Evolutionary conservation across 306 rosid genomes (phyloP).

Genomic region (Notholithocarpus densiflorus): DNA sequence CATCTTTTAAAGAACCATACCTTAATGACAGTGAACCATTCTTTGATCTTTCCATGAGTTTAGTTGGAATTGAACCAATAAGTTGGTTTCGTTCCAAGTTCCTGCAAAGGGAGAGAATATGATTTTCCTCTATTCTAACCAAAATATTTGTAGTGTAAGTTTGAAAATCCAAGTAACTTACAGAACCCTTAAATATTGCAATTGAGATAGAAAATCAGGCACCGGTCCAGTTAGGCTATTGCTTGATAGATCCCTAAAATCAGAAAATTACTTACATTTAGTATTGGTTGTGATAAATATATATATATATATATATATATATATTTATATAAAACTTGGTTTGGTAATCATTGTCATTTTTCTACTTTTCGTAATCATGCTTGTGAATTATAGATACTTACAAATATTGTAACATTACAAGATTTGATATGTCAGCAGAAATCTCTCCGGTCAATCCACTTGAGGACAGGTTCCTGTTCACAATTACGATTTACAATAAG

Average conservation of each 20-base stretch:
- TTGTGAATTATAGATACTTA: slow-evolving; percentile 22
- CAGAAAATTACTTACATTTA: slow-evolving; percentile 1
- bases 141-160: background rate
- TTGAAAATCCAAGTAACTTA: slow-evolving; percentile 22
- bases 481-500: slow-evolving; percentile 11
- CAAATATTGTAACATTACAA: slow-evolving; percentile 40
- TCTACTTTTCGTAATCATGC: background rate
- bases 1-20: slow-evolving; percentile 19
- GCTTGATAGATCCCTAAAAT: slow-evolving; percentile 59
- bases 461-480: slow-evolving; percentile 41
- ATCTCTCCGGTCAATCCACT: slow-evolving; percentile 46
- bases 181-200: slow-evolving; percentile 33
- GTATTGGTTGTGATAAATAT: background rate
- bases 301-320: too few species aligned
- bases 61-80: slow-evolving; percentile 38
- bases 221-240: slow-evolving; percentile 39
- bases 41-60: slow-evolving; percentile 36
- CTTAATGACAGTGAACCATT: slow-evolving; percentile 39
- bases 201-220: slow-evolving; percentile 35
- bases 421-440: slow-evolving; percentile 30
- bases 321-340: too few species aligned
- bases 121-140: background rate
- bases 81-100: slow-evolving; percentile 45
- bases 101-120: slow-evolving; percentile 31
- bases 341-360: too few species aligned